Evolutionary conservation across 371 early-diverging fungal genomes (phyloP).

Genomic region (Mucor lusitanicus): DNA sequence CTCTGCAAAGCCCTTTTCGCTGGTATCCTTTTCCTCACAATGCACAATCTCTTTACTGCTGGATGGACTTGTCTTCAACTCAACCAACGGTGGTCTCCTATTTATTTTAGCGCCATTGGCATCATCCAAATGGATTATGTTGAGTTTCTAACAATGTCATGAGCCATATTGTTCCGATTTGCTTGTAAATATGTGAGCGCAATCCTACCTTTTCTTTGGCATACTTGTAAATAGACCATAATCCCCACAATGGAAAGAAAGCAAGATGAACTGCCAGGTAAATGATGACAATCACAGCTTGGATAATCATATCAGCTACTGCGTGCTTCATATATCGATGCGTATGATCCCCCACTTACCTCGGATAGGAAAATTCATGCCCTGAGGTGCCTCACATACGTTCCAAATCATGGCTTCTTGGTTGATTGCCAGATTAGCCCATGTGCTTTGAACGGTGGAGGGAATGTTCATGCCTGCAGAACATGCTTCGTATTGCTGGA

Average conservation of each 20-base stretch:
- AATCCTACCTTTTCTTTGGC: conserved; percentile 18
- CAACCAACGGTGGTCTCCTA: not conserved
- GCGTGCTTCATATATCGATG: not conserved
- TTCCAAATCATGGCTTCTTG: conserved; percentile 30
- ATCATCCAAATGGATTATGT: not conserved
- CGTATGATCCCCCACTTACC: not conserved
- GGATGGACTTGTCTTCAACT: not conserved
- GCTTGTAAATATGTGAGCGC: not conserved
- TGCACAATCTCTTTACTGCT: not conserved
- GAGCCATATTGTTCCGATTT: not conserved
- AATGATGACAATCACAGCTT: conserved; percentile 36
- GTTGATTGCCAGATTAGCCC: conserved; percentile 16
- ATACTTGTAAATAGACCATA: conserved; percentile 44
- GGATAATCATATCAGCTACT: not conserved
- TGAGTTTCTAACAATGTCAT: not conserved
- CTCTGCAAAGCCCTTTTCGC: not conserved
- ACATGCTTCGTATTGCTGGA: conserved; percentile 42
- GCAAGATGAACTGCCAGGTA: conserved; percentile 26
- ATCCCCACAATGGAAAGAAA: conserved; percentile 21
- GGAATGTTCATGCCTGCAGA: conserved; percentile 25
- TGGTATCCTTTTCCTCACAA: not conserved
- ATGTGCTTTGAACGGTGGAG: conserved; percentile 20
- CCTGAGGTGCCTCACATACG: conserved; percentile 35
- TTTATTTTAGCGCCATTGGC: not conserved
- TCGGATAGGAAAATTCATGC: conserved; percentile 34